phyloP scores from a whole-genome alignment of 1,139 yeast genomes.

The Wickerhamomyces sp. region DNA sequence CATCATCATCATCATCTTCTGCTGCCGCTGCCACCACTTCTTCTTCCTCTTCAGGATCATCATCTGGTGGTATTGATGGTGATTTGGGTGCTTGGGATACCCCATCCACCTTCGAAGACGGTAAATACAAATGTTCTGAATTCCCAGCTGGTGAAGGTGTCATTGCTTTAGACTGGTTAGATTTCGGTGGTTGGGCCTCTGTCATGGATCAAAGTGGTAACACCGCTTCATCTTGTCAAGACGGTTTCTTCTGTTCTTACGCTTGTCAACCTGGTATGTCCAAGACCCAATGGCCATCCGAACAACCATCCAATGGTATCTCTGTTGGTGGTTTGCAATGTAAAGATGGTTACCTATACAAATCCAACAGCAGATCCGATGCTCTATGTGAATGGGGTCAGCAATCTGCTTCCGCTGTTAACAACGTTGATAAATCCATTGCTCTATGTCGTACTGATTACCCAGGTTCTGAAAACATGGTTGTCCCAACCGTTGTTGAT shows the following conservation, averaged over 20 bases:
- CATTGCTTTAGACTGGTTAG: slow-evolving; percentile 73
- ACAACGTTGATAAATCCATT: slow-evolving; percentile 59
- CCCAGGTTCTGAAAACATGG: slow-evolving; percentile 99
- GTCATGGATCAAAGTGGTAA: slow-evolving; percentile 54
- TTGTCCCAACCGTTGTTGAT: slow-evolving; percentile 75
- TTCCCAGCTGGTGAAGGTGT: slow-evolving; percentile 96
- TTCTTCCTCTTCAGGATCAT: slow-evolving; percentile 22
- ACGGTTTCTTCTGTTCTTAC: slow-evolving; percentile 92
- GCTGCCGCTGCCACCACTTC: slow-evolving; percentile 22
- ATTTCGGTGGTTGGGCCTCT: slow-evolving; percentile 91
- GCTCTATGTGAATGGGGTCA: slow-evolving; percentile 85
- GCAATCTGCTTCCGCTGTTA: slow-evolving; percentile 62
- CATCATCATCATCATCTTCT: no score
- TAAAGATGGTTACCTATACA: slow-evolving; percentile 74
- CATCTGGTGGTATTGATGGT: slow-evolving; percentile 40
- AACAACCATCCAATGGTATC: slow-evolving; percentile 82
- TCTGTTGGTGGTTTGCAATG: slow-evolving; percentile 89
- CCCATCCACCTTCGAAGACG: slow-evolving; percentile 74
- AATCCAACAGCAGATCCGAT: slow-evolving; percentile 57
- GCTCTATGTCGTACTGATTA: slow-evolving; percentile 96
- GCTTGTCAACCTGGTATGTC: slow-evolving; percentile 97
- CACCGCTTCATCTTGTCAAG: slow-evolving; percentile 64
- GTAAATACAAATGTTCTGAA: slow-evolving; percentile 64
- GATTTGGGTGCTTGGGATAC: slow-evolving; percentile 49
- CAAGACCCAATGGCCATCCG: slow-evolving; percentile 92